Conservation (phyloP, 352 stramenopile species). For the Detonula confervacea region DNA sequence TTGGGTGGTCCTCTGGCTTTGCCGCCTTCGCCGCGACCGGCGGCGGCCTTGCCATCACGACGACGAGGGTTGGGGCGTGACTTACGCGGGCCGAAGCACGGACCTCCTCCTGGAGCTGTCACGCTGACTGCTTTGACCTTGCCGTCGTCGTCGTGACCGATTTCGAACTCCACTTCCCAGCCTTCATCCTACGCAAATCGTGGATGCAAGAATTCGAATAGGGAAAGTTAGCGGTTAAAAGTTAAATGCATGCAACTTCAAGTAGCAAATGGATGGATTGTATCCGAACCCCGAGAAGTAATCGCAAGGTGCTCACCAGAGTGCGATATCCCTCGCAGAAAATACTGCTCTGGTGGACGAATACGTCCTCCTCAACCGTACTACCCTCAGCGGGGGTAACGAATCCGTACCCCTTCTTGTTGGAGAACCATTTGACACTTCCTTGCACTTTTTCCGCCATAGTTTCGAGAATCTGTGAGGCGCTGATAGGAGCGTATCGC, state of each 20-base stretch:
- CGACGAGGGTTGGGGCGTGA: constrained; percentile 14
- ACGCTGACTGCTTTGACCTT: constrained; percentile 79
- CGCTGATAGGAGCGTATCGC: not conserved
- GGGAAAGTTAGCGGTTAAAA: constrained; percentile 18
- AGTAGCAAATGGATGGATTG: not conserved
- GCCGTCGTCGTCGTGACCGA: constrained; percentile 77
- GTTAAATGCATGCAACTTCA: not conserved
- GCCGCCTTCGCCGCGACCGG: not conserved
- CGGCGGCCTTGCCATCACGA: constrained; percentile 28
- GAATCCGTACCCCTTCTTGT: constrained; percentile 86
- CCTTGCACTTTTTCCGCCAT: constrained; percentile 71
- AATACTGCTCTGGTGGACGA: constrained; percentile 84
- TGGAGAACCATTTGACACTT: constrained; percentile 87
- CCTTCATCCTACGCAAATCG: constrained; percentile 77
- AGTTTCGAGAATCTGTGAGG: not conserved
- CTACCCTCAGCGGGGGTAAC: constrained; percentile 73
- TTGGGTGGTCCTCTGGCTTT: constrained; percentile 24
- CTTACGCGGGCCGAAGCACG: constrained; percentile 54
- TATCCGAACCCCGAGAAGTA: not conserved
- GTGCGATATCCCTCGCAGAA: constrained; percentile 74
- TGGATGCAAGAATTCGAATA: too few species aligned
- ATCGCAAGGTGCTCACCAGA: constrained; percentile 58
- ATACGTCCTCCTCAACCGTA: constrained; percentile 75
- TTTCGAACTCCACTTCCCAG: constrained; percentile 79
- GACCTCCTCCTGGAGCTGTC: constrained; percentile 67